Percentiles rank a stretch among this genome's conserved stretches.
Evolutionary conservation across 306 rosid genomes (phyloP).

Genomic region (Comarum palustre): DNA sequence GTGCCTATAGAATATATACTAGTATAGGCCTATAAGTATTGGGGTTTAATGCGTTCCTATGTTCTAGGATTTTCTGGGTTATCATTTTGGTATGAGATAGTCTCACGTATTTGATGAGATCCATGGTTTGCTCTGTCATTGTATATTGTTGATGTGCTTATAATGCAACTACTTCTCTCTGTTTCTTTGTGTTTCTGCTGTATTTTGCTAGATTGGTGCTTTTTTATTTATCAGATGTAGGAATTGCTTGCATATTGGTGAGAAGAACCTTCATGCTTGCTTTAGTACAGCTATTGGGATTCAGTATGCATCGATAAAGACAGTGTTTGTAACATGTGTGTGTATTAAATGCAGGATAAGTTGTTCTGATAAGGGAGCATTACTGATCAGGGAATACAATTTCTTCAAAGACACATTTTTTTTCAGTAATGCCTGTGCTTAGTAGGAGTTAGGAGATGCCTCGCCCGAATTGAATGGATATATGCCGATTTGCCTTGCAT

Average conservation of each 20-base stretch:
- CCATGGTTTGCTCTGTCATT: background rate
- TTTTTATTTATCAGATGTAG: too few relatives aligned
- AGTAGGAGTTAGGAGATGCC: background rate
- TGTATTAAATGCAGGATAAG: background rate
- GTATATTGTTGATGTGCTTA: background rate
- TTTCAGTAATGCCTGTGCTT: background rate
- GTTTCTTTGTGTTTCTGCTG: background rate
- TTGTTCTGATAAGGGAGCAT: background rate
- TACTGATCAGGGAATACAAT: background rate
- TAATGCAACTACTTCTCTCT: background rate
- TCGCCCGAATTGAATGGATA: constrained; percentile 38
- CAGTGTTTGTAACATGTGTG: background rate
- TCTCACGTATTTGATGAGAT: background rate
- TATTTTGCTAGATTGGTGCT: too few relatives aligned
- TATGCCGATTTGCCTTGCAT: constrained; percentile 35
- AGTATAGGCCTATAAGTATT: too few relatives aligned
- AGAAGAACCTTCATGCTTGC: too few relatives aligned
- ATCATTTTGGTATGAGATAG: background rate
- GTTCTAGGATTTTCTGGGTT: background rate
- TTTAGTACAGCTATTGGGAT: too few relatives aligned
- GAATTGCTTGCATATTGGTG: too few relatives aligned
- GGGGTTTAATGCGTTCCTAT: too few relatives aligned
- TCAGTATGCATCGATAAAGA: too few relatives aligned
- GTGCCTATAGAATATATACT: too few relatives aligned
- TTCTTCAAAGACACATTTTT: background rate